phyloP scores from a whole-genome alignment of 164 flowering plant genomes.

The Sedum album region DNA sequence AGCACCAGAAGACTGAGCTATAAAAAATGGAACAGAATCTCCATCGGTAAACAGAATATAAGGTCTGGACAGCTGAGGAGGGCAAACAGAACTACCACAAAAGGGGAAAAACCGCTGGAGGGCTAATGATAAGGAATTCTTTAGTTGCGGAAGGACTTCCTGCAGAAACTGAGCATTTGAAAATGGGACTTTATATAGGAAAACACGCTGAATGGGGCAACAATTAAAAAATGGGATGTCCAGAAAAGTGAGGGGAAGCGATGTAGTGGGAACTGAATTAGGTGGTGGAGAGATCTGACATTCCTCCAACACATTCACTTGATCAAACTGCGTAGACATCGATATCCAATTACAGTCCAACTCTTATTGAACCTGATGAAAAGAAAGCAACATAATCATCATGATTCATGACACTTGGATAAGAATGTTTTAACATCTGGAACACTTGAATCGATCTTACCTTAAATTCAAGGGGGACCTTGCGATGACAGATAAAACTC shows the following conservation, averaged over 20 bases:
- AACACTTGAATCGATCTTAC: too few species aligned
- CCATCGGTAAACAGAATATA: background rate
- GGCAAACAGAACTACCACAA: constrained; percentile 19
- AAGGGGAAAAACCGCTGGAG: constrained; percentile 29
- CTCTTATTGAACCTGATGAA: background rate
- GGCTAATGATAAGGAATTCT: constrained; percentile 27
- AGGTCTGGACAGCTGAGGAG: constrained; percentile 11
- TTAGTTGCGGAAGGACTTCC: constrained; percentile 22
- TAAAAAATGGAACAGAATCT: constrained; percentile 12
- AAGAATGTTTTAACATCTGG: too few species aligned
- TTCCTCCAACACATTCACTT: constrained; percentile 13
- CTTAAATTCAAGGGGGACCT: too few species aligned
- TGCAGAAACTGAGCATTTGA: constrained; percentile 5
- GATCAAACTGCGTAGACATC: background rate
- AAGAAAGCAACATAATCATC: too few species aligned
- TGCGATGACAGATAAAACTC: too few species aligned
- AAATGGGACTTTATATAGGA: constrained; percentile 22
- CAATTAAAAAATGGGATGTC: constrained; percentile 23
- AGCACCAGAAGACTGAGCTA: constrained; percentile 12
- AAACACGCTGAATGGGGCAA: constrained; percentile 16
- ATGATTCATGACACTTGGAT: too few species aligned
- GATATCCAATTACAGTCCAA: too few species aligned
- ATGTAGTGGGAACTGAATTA: constrained; percentile 13
- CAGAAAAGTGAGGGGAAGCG: constrained; percentile 28
- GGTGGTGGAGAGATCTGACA: constrained; percentile 25